Evolutionary conservation across 2,329 filamentous ascomycete species (phyloP).

Genomic region (Aureobasidium sp.): DNA sequence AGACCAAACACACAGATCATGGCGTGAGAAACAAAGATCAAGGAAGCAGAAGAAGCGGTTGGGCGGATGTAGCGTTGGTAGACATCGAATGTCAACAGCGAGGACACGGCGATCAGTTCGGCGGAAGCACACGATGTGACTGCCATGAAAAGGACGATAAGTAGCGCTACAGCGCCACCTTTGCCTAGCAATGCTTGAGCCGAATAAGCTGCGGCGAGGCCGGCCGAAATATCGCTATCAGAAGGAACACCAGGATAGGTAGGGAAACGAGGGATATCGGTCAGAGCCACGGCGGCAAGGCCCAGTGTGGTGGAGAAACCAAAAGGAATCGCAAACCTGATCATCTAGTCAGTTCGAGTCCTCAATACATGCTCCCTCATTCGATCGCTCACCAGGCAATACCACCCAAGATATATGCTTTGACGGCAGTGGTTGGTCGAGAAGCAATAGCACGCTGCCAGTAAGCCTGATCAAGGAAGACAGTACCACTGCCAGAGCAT

Average conservation of each 20-base stretch:
- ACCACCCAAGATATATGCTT: slow-evolving; percentile 36
- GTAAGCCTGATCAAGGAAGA: slow-evolving; percentile 36
- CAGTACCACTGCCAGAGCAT: slow-evolving; percentile 28
- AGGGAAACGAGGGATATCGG: slow-evolving; percentile 36
- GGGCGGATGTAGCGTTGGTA: slow-evolving; percentile 37
- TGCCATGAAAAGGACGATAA: slow-evolving; percentile 25
- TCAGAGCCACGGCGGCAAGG: slow-evolving; percentile 40
- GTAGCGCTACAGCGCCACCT: slow-evolving; percentile 21
- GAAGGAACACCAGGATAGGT: slow-evolving; percentile 30
- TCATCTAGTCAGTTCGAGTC: not conserved
- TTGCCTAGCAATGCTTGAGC: slow-evolving; percentile 23
- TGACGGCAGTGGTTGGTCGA: slow-evolving; percentile 32
- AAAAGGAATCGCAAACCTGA: slow-evolving; percentile 33
- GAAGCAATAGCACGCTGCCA: slow-evolving; percentile 41
- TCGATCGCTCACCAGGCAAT: slow-evolving; percentile 39
- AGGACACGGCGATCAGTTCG: slow-evolving; percentile 35
- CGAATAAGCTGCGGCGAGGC: slow-evolving; percentile 21
- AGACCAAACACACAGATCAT: slow-evolving; percentile 36
- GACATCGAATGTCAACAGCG: slow-evolving; percentile 35
- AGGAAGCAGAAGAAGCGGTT: slow-evolving; percentile 28
- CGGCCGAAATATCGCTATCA: slow-evolving; percentile 21
- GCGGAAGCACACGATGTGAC: slow-evolving; percentile 27
- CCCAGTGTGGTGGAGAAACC: slow-evolving; percentile 42
- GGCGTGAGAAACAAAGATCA: slow-evolving; percentile 36
- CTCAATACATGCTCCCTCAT: too few species aligned